Conservation (phyloP, 2,329 filamentous ascomycete species). For the Colletotrichum sansevieriae region DNA sequence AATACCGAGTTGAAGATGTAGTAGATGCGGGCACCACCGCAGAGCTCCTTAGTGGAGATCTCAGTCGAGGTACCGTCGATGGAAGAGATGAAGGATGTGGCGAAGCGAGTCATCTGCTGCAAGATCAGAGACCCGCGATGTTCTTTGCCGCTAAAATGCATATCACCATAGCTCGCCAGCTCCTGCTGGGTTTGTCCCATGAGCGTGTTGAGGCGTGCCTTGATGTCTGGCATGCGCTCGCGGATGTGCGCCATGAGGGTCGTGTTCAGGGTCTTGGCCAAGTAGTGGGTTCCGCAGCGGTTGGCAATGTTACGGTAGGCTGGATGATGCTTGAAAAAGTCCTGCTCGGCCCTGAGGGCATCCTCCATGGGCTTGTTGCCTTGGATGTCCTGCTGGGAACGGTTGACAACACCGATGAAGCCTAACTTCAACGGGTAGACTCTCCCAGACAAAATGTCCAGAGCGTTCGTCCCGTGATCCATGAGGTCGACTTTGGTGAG, state of each 20-base stretch:
- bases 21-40: slow-evolving; percentile 94
- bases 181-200: slow-evolving; percentile 99
- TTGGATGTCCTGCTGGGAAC: slow-evolving; percentile 98
- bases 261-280: slow-evolving; percentile 94
- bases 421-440: slow-evolving; percentile 97
- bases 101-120: slow-evolving; percentile 98
- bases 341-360: slow-evolving; percentile 87
- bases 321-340: slow-evolving; percentile 97
- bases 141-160: slow-evolving; percentile 97
- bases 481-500: slow-evolving; percentile 97
- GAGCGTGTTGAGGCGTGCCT: slow-evolving; percentile 94
- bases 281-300: slow-evolving; percentile 91
- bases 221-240: slow-evolving; percentile 96
- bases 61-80: slow-evolving; percentile 99
- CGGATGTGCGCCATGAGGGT: slow-evolving; percentile 97
- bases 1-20: slow-evolving; percentile 99
- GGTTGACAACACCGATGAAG: slow-evolving; percentile 98
- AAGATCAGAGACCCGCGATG: slow-evolving; percentile 95
- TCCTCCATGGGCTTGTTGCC: slow-evolving; percentile 95
- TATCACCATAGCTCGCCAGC: slow-evolving; percentile 96
- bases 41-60: slow-evolving; percentile 98
- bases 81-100: slow-evolving; percentile 96
- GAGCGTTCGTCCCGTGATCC: slow-evolving; percentile 97
- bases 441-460: slow-evolving; percentile 96
- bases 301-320: slow-evolving; percentile 97